Percentiles rank a stretch among this genome's conserved stretches.
phyloP scores from a whole-genome alignment of 495 filamentous ascomycete species.

The Xylaria castorea region DNA sequence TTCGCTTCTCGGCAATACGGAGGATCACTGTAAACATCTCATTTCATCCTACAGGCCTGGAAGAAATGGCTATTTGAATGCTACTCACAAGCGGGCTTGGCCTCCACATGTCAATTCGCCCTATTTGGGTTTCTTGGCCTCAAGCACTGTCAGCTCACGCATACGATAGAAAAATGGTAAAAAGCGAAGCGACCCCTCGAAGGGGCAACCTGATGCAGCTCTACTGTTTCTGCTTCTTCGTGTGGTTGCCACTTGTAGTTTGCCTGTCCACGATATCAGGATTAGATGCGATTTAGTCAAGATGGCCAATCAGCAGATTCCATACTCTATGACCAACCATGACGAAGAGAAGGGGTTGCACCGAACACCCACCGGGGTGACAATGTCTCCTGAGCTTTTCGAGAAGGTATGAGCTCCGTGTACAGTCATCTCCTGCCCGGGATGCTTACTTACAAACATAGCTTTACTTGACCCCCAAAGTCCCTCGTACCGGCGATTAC shows the following conservation, averaged over 20 bases:
- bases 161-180: neutral
- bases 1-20: slow-evolving; percentile 16
- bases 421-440: neutral
- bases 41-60: slow-evolving; percentile 26
- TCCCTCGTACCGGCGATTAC: slow-evolving; percentile 55
- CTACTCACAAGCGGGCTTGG: slow-evolving; percentile 12
- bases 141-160: neutral
- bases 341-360: slow-evolving; percentile 53
- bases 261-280: neutral
- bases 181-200: neutral
- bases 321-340: slow-evolving; percentile 21
- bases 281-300: neutral
- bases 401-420: slow-evolving; percentile 49
- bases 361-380: slow-evolving; percentile 48
- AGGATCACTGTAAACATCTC: neutral
- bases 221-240: neutral
- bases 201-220: neutral
- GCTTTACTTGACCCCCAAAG: slow-evolving; percentile 62
- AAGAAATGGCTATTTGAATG: slow-evolving; percentile 27
- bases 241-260: neutral
- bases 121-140: slow-evolving; percentile 3
- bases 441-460: slow-evolving; percentile 10
- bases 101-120: neutral
- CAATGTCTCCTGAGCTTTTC: slow-evolving; percentile 62
- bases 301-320: slow-evolving; percentile 31